These are phyloP conservation scores for Leccinum variicolor DNA, from an alignment of 768 basidiomycete genomes.

Conservation along the genomic window DNA sequence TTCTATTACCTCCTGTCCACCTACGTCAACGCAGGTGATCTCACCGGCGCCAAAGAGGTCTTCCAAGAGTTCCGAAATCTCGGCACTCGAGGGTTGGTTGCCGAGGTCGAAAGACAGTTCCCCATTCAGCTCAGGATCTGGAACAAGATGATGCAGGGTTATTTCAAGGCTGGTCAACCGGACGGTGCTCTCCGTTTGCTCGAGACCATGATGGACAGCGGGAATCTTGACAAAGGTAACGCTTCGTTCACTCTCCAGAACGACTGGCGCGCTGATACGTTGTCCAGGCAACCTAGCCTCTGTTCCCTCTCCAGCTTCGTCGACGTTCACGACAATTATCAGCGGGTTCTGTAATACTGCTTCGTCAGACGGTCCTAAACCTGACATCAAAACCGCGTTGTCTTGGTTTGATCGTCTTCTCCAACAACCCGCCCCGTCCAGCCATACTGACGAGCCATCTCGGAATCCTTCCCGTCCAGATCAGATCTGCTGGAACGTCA, in stretches of 20 bases:
- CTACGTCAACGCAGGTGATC: slow-evolving; percentile 51
- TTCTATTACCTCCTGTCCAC: slow-evolving; percentile 58
- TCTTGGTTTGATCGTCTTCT: slow-evolving; percentile 71
- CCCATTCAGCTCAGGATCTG: slow-evolving; percentile 50
- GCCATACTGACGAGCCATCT: slow-evolving; percentile 41
- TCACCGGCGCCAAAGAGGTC: slow-evolving; percentile 51
- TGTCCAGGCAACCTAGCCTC: slow-evolving; percentile 29
- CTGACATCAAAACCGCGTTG: slow-evolving; percentile 60
- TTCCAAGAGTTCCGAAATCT: slow-evolving; percentile 58
- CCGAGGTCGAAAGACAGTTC: slow-evolving; percentile 15
- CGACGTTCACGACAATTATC: slow-evolving; percentile 64
- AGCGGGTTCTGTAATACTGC: slow-evolving; percentile 58
- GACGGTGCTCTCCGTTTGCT: slow-evolving; percentile 64
- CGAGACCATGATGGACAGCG: slow-evolving; percentile 64
- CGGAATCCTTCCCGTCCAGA: slow-evolving; percentile 50
- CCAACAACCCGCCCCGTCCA: slow-evolving; percentile 34
- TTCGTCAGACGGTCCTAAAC: slow-evolving; percentile 6
- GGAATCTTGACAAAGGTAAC: slow-evolving; percentile 16
- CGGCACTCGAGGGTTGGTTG: slow-evolving; percentile 32
- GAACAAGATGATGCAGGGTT: slow-evolving; percentile 75
- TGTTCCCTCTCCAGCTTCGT: slow-evolving; percentile 54
- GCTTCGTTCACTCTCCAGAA: background rate
- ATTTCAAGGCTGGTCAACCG: slow-evolving; percentile 62
- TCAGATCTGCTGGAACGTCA: slow-evolving; percentile 49
- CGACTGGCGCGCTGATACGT: background rate